Base-by-base conservation (phyloP, 2,329 filamentous ascomycete genomes). In the Xylaria sp. region DNA sequence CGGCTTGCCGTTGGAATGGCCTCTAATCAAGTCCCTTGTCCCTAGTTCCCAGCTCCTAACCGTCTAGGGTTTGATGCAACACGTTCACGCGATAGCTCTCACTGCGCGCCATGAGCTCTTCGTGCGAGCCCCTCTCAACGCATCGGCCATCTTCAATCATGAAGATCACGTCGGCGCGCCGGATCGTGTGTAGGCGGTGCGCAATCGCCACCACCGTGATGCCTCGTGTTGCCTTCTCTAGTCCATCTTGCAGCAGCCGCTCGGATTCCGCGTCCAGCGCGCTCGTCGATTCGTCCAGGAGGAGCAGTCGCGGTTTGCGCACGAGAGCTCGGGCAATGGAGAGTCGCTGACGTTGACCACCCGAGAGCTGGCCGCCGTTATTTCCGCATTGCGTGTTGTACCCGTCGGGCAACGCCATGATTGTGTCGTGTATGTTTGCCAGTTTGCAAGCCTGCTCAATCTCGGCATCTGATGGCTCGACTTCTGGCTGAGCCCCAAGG, bases 241-340 rank as follows among this genome's bases (percentile, higher is more conserved):
- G 81, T 0, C 89, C 90, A 32, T 91, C 85, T 65, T 92, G 87
- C 28, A 97, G 85, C 10, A 90, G 80, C 6, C 84, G 83, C 60
- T 93, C 91, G 59, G 88, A 91, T 75, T 90, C 90, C 0, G 88
- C 87, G 75, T 97, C 93, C 2, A 97, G 84, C 3, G 91, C 91
- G 51, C 89, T 92, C 0, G 93, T 97, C 37, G 92, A 92, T 82
- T 97, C 93, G 75, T 97, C 94, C 0, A 97, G 84, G 48, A 97
- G 87, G 20, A 97, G 80, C 1, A 97, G 84, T 56, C 90, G 86
- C 0, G 93, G 93, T 70, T 88, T 86, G 0, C 93, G 87, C 2
- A 94, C 86, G 2, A 95, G 83, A 0, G 93, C 92, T 28, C 93
- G 86, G 0, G 94, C 93, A 76, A 97, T 94, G 0, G 90, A 90